Percentiles rank a stretch among this genome's conserved stretches.
Conservation (phyloP, 2,329 filamentous ascomycete species). For the Calonectria multiphialidica region DNA sequence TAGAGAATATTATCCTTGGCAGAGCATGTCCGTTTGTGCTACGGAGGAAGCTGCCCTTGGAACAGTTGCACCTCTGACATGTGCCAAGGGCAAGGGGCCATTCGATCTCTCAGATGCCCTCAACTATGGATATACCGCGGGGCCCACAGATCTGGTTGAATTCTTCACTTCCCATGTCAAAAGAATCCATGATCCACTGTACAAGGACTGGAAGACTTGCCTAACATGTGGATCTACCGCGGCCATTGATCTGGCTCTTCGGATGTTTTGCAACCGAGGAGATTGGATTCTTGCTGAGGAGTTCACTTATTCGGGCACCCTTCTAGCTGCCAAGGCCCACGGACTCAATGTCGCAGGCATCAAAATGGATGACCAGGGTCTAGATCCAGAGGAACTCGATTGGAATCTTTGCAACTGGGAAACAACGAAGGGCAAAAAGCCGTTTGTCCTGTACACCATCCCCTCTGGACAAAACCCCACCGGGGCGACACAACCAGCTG, state of each 20-base stretch:
- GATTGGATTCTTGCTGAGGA: not conserved
- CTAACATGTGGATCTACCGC: not conserved
- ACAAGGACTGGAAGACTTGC: not conserved
- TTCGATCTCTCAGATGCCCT: not conserved
- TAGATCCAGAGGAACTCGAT: not conserved
- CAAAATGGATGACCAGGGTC: not conserved
- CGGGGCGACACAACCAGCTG: not conserved
- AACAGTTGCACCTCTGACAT: not conserved
- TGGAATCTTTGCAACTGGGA: not conserved
- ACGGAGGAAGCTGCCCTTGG: not conserved
- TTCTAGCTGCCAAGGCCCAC: not conserved
- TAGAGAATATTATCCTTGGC: not conserved
- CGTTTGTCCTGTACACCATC: not conserved
- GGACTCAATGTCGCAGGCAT: not conserved
- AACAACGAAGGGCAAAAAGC: not conserved
- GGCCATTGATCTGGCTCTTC: not conserved
- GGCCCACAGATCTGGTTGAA: not conserved
- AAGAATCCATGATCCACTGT: not conserved
- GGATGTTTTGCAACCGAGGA: not conserved
- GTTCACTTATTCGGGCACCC: not conserved
- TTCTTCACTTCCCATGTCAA: not conserved
- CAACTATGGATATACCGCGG: not conserved
- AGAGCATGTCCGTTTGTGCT: not conserved
- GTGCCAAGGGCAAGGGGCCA: not conserved
- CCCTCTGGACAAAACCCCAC: not conserved